A percentile compares a stretch with the other conserved stretches of the same genome.
Conservation (phyloP, 805 yeast genomes). For the Yueomyces sinensis region DNA sequence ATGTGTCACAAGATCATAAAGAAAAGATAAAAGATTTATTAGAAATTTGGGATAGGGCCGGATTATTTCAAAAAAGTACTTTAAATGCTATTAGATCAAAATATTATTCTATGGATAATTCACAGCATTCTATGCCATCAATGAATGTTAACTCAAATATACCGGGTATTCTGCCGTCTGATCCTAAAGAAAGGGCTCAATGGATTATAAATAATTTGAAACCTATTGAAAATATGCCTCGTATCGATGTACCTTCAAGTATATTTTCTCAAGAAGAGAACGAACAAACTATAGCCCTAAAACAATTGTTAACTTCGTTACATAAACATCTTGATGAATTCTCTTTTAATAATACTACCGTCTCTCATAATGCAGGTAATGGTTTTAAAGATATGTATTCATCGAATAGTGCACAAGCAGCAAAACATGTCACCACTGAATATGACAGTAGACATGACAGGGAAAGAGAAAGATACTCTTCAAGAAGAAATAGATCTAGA, state of each 20-base stretch:
- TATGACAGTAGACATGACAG: conserved; percentile 25
- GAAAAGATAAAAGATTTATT: conserved; percentile 73
- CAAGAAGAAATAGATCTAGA: conserved; percentile 39
- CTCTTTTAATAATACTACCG: neutral
- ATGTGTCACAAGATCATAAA: conserved; percentile 41
- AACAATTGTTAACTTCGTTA: conserved; percentile 26
- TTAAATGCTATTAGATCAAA: conserved; percentile 44
- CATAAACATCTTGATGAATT: conserved; percentile 11
- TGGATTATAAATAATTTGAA: conserved; percentile 19
- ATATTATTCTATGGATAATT: conserved; percentile 30
- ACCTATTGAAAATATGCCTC: conserved; percentile 9
- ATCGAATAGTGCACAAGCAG: neutral
- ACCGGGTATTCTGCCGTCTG: conserved; percentile 45
- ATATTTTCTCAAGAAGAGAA: conserved; percentile 16
- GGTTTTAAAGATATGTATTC: neutral
- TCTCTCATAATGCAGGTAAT: neutral
- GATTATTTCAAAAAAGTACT: conserved; percentile 51
- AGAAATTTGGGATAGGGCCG: conserved; percentile 85
- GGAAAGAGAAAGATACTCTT: conserved; percentile 14
- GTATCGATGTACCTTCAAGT: conserved; percentile 11
- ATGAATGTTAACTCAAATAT: conserved; percentile 29
- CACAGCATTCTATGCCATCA: conserved; percentile 6
- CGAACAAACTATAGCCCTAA: conserved; percentile 30
- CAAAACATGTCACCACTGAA: conserved; percentile 14
- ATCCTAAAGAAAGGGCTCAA: conserved; percentile 16